phyloP scores from a whole-genome alignment of 306 rosid species.

The Hippophae gyantsensis region DNA sequence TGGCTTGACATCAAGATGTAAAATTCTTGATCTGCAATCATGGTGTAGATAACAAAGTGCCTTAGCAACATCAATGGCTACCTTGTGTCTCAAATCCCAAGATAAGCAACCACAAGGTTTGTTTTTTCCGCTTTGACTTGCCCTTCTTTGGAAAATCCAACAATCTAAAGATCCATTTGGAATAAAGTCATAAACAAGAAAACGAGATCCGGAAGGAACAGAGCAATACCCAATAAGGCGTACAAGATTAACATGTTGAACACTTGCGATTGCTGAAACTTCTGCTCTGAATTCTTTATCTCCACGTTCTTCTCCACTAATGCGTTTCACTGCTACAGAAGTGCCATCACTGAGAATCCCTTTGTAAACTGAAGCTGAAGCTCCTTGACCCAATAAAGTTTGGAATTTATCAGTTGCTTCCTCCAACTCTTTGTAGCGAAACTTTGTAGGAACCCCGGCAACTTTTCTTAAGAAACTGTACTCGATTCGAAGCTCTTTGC shows the following conservation, averaged over 20 bases:
- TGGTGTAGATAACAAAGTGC: constrained; percentile 73
- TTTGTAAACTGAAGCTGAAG: constrained; percentile 71
- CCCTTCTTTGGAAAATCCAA: constrained; percentile 60
- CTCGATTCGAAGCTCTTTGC: constrained; percentile 78
- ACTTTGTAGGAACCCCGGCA: constrained; percentile 79
- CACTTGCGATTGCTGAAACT: constrained; percentile 84
- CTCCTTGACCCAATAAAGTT: constrained; percentile 57
- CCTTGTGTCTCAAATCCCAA: constrained; percentile 56
- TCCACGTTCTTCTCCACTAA: constrained; percentile 47
- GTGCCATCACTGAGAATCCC: constrained; percentile 76
- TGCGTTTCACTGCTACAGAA: constrained; percentile 65
- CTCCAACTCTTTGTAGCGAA: constrained; percentile 60
- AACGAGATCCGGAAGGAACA: constrained; percentile 44
- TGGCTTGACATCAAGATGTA: constrained; percentile 89
- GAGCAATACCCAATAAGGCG: constrained; percentile 62
- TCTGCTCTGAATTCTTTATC: constrained; percentile 77
- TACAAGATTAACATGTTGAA: constrained; percentile 76
- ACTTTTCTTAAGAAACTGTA: constrained; percentile 79
- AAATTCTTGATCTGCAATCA: constrained; percentile 65
- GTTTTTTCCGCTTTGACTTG: not conserved
- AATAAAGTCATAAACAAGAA: constrained; percentile 61
- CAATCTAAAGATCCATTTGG: constrained; percentile 69
- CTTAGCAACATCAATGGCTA: constrained; percentile 69
- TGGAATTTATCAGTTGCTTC: constrained; percentile 69
- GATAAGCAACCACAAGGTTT: constrained; percentile 49